Percentiles rank a stretch among this genome's conserved stretches.
These are phyloP conservation scores for Cryoendolithus antarcticus DNA, from an alignment of 2,329 filamentous ascomycete species.

Conservation along the genomic window DNA sequence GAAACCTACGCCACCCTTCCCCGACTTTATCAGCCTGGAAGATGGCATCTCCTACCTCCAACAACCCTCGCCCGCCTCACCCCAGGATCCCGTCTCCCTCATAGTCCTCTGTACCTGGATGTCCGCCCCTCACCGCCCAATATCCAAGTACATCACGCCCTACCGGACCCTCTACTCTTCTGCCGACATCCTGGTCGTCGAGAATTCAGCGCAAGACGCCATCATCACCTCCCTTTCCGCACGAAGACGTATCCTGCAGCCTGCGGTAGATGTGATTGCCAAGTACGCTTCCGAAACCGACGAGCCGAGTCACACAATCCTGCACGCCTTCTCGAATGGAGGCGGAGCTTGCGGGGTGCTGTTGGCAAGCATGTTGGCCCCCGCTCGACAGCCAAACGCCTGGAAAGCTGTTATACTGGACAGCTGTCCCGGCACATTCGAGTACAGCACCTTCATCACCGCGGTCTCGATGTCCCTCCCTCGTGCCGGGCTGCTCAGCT, in stretches of 20 bases:
- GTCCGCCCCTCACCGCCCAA: constrained; percentile 19
- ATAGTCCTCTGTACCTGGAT: constrained; percentile 26
- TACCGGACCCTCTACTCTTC: constrained; percentile 17
- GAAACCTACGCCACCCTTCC: background rate
- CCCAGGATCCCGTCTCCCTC: constrained; percentile 13
- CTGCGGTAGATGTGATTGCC: constrained; percentile 11
- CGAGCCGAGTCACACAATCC: constrained; percentile 9
- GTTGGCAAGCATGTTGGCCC: constrained; percentile 9
- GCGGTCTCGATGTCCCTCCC: constrained; percentile 11
- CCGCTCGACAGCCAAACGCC: background rate
- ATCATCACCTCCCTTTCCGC: constrained; percentile 6
- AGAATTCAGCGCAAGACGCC: constrained; percentile 13
- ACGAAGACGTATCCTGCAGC: constrained; percentile 6
- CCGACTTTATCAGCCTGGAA: background rate
- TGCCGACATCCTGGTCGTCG: constrained; percentile 19
- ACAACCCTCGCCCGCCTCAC: background rate
- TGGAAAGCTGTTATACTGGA: constrained; percentile 18
- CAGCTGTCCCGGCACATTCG: constrained; percentile 15
- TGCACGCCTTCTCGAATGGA: constrained; percentile 25
- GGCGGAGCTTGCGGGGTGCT: constrained; percentile 17
- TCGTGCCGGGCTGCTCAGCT: constrained; percentile 5
- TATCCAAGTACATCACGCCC: constrained; percentile 20
- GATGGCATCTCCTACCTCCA: background rate
- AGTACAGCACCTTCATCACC: constrained; percentile 6
- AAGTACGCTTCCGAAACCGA: background rate